Percentiles rank a stretch among this genome's conserved stretches.
These are phyloP conservation scores for Arthrobotrys musiformis DNA, from an alignment of 2,329 filamentous ascomycete genomes.

Conservation along the genomic window DNA sequence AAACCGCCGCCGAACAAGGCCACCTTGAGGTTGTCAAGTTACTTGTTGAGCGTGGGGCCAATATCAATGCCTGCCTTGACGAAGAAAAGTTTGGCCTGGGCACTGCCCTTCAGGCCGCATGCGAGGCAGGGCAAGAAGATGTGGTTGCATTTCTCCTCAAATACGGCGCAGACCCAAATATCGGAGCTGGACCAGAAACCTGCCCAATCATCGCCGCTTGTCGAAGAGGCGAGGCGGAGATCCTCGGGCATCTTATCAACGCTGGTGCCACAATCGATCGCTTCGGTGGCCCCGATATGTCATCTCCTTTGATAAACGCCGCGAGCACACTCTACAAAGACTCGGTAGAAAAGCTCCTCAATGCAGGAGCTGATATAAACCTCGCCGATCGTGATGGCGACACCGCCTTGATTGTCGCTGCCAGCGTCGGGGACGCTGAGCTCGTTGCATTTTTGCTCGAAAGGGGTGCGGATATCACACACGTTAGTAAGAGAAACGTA, in stretches of 20 bases:
- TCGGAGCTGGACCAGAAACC: slow-evolving; percentile 61
- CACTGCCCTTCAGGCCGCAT: slow-evolving; percentile 64
- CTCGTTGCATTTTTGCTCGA: slow-evolving; percentile 62
- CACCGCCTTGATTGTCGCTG: slow-evolving; percentile 63
- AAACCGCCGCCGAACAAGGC: slow-evolving; percentile 36
- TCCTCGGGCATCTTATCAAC: slow-evolving; percentile 62
- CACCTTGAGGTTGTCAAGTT: slow-evolving; percentile 33
- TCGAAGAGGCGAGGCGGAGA: slow-evolving; percentile 61
- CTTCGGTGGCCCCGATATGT: slow-evolving; percentile 61
- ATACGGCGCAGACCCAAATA: slow-evolving; percentile 62
- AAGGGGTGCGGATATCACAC: slow-evolving; percentile 62
- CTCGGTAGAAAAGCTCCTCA: slow-evolving; percentile 31
- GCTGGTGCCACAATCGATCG: slow-evolving; percentile 63
- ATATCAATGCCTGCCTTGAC: slow-evolving; percentile 60
- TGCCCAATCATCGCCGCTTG: slow-evolving; percentile 63
- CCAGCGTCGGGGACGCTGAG: slow-evolving; percentile 61
- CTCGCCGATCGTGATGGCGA: slow-evolving; percentile 30
- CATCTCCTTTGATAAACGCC: slow-evolving; percentile 63
- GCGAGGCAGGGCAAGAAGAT: slow-evolving; percentile 61
- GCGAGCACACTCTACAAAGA: slow-evolving; percentile 62
- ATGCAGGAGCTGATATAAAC: slow-evolving; percentile 47
- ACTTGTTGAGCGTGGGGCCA: slow-evolving; percentile 25
- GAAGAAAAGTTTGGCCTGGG: slow-evolving; percentile 60
- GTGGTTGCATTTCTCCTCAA: slow-evolving; percentile 63
- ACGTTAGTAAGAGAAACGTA: slow-evolving; percentile 59